Conservation (phyloP, 1,284 basidiomycete genomes). For the Cutaneotrichosporon sp. region DNA sequence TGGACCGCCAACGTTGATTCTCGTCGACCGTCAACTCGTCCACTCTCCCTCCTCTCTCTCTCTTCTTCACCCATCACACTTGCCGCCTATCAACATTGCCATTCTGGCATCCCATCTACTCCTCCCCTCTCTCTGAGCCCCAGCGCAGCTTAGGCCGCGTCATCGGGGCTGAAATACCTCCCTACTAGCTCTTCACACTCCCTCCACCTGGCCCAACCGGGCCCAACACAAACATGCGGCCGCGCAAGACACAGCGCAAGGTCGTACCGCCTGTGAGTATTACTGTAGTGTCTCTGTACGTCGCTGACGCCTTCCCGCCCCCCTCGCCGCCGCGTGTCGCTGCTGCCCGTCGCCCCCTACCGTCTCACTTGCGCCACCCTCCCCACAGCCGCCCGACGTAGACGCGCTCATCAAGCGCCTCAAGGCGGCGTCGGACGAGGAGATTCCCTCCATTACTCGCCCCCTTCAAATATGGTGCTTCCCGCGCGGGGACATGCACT, state of each 20-base stretch:
- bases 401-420: constrained; percentile 38
- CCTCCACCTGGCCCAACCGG: background rate
- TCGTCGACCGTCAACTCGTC: no score
- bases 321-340: background rate
- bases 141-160: constrained; percentile 9
- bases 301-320: background rate
- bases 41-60: no score
- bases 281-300: background rate
- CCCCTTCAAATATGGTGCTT: constrained; percentile 70
- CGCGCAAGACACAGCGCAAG: constrained; percentile 43
- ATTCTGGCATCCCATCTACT: background rate
- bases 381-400: constrained; percentile 37
- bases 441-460: constrained; percentile 31
- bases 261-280: constrained; percentile 35
- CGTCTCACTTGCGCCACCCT: background rate
- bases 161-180: background rate
- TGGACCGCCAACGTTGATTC: no score
- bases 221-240: constrained; percentile 36
- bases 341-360: background rate
- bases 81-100: background rate
- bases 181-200: background rate
- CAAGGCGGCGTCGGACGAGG: constrained; percentile 30
- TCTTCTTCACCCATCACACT: background rate
- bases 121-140: background rate
- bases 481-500: constrained; percentile 95